phyloP scores from a whole-genome alignment of 2,329 filamentous ascomycete species.

The Paraphaeosphaeria minitans region DNA sequence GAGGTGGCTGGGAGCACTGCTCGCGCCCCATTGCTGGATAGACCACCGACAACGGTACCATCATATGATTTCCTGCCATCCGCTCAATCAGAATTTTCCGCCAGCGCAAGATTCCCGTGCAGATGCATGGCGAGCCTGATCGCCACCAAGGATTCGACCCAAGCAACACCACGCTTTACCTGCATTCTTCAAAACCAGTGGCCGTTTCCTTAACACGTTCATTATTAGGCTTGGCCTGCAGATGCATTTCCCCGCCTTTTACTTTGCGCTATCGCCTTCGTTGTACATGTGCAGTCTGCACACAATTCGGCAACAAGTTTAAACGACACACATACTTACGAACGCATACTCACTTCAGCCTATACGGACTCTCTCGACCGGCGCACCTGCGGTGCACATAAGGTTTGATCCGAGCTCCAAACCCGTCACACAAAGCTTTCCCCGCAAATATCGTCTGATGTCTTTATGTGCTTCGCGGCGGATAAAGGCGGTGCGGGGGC shows the following conservation, averaged over 20 bases:
- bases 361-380: neutral
- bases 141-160: neutral
- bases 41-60: neutral
- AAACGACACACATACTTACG: neutral
- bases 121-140: neutral
- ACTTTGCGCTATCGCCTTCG: neutral
- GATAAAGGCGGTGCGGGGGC: slow-evolving; percentile 6
- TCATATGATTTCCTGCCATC: neutral
- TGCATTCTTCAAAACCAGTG: neutral
- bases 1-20: slow-evolving; percentile 1
- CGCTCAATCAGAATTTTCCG: neutral
- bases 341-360: neutral
- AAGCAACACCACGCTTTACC: slow-evolving; percentile 1
- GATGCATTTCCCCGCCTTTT: slow-evolving; percentile 7
- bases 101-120: neutral
- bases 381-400: slow-evolving; percentile 1
- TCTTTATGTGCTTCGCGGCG: neutral
- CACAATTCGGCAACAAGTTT: neutral
- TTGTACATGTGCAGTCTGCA: neutral
- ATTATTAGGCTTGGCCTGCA: slow-evolving; percentile 1
- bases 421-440: slow-evolving; percentile 5
- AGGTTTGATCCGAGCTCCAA: slow-evolving; percentile 1
- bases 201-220: slow-evolving; percentile 5
- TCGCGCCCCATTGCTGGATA: neutral
- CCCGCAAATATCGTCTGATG: neutral